phyloP scores from a whole-genome alignment of 768 basidiomycete species.

The Boletus edulis region DNA sequence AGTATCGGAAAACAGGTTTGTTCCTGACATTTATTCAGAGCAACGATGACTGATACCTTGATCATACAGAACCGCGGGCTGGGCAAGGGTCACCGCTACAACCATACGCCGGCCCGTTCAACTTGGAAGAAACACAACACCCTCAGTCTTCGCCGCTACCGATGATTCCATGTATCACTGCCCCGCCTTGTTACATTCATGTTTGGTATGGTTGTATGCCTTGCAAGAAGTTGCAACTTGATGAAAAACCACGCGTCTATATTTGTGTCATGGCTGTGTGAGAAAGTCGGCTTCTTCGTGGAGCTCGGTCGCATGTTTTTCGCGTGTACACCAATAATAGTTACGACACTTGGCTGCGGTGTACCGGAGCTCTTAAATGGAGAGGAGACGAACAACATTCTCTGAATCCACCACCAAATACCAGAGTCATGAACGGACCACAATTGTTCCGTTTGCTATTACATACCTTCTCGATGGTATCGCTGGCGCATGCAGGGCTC shows the following conservation, averaged over 20 bases:
- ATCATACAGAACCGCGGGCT: slow-evolving; percentile 82
- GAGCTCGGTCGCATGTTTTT: slow-evolving; percentile 15
- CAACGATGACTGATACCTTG: neutral
- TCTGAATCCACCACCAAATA: slow-evolving; percentile 13
- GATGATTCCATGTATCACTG: slow-evolving; percentile 40
- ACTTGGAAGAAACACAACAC: slow-evolving; percentile 99
- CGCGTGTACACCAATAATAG: slow-evolving; percentile 14
- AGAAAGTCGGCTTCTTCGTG: slow-evolving; percentile 1
- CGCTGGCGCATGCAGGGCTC: slow-evolving; percentile 13
- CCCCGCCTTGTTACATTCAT: slow-evolving; percentile 20
- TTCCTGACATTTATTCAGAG: neutral
- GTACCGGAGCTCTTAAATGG: slow-evolving; percentile 1
- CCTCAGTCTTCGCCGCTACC: slow-evolving; percentile 85
- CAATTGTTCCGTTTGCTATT: slow-evolving; percentile 12
- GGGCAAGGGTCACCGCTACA: slow-evolving; percentile 93
- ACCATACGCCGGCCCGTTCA: slow-evolving; percentile 85
- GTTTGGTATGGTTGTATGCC: slow-evolving; percentile 27
- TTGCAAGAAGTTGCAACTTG: slow-evolving; percentile 1
- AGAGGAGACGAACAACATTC: slow-evolving; percentile 1
- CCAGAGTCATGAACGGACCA: neutral
- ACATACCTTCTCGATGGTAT: slow-evolving; percentile 10
- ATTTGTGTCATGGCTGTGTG: neutral
- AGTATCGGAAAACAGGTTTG: slow-evolving; percentile 91
- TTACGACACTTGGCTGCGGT: slow-evolving; percentile 20
- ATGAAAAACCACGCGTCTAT: slow-evolving; percentile 3